A percentile compares a stretch with the other conserved stretches of the same genome.
Evolutionary conservation across 257 asterid species (phyloP).

Genomic region (Linaria vulgaris): DNA sequence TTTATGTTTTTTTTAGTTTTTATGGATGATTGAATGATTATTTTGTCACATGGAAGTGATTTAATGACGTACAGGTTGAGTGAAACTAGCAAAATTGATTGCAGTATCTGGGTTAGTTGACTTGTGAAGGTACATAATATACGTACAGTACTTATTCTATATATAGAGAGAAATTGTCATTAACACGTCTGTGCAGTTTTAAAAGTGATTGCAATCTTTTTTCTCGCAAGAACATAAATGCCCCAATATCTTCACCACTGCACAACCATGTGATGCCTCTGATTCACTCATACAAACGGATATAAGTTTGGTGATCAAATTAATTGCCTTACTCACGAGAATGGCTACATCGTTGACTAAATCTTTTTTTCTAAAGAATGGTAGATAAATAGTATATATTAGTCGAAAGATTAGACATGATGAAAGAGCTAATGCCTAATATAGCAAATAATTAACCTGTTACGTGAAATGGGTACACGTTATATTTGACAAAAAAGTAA

Average conservation of each 20-base stretch:
- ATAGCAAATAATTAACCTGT: no score
- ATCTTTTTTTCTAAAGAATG: no score
- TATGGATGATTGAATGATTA: no score
- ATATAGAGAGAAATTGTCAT: not conserved
- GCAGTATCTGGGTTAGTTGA: not conserved
- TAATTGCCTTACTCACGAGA: not conserved
- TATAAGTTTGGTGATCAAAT: not conserved
- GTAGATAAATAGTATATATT: no score
- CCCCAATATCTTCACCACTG: conserved; percentile 21
- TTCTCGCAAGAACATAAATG: conserved; percentile 27
- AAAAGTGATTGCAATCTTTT: conserved; percentile 21
- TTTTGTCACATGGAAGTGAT: no score
- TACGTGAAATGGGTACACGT: no score
- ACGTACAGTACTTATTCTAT: not conserved
- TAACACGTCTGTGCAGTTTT: conserved; percentile 1
- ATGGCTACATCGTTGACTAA: conserved; percentile 18
- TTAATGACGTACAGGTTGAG: no score
- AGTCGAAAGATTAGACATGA: conserved; percentile 1
- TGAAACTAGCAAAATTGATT: not conserved
- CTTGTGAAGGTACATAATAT: conserved; percentile 3
- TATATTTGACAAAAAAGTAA: no score
- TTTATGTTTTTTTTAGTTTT: no score
- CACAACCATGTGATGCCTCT: conserved; percentile 35
- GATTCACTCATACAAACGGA: not conserved
- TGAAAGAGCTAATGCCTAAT: no score